Evolutionary conservation across 352 stramenopile genomes (phyloP), one percentile per base, ranked within the genome.

Genomic region (Globisporangium paddicum): DNA sequence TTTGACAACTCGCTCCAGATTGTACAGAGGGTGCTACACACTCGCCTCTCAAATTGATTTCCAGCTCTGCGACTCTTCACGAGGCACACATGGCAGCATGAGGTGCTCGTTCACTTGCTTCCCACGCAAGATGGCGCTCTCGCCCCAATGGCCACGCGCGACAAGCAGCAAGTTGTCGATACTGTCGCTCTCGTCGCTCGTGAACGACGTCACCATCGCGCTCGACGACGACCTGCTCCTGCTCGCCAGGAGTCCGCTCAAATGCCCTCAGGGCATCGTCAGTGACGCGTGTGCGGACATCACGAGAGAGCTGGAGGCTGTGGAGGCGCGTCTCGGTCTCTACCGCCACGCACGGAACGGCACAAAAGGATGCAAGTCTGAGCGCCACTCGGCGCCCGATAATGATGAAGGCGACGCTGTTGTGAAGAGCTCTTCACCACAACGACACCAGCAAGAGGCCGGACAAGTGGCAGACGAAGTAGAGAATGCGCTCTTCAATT

Each of bases 391-490:
- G 23, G n/a, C 25, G 13, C 37, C 13, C 18, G 16, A 19, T 6
- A 42, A 5, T 42, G 14, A 21, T 42, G 37, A 2, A n/a, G n/a
- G 37, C 21, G 37, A 42, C 34, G 25, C 18, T 14, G 7, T 34
- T 16, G 16, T 19, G 11, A 44, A 54, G 19, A 34, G 19, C 18
- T 52, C 59, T 19, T 67, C 45, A 1, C 38, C 28, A 58, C 47
- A 63, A n/a, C 64, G 44, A 19, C 62, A 71, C 16, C 60, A 72
- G 18, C 66, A 74, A 55, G 54, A 75, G 30, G 71, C 72, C 1
- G 75, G 67, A 7, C 60, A 82, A 38, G 71, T 87, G 0, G 73
- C 67, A 0, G 71, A 86, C 14, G 75, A 87, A 61, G 69, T 89
- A 14, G 79, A 85, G 44, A 73, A 57, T 44, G 77, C 77, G 38